Evolutionary conservation across 441 rosid genomes (phyloP).

Genomic region (Brassica balearica): DNA sequence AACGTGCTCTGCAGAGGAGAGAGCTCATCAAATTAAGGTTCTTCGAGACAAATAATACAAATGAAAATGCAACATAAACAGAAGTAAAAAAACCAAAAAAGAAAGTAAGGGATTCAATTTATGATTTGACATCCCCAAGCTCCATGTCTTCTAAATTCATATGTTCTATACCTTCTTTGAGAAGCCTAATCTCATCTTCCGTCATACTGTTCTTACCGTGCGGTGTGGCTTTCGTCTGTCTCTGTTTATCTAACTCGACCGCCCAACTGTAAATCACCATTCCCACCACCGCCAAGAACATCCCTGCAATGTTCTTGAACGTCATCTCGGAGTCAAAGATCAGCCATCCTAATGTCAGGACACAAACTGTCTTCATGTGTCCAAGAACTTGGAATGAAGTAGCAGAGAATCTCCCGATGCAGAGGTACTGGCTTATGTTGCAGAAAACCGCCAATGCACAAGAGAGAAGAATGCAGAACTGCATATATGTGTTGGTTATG

Average conservation of each 20-base stretch:
- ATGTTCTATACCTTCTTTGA: conserved; percentile 76
- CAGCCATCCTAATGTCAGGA: conserved; percentile 85
- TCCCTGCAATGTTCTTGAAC: conserved; percentile 81
- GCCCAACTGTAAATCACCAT: conserved; percentile 95
- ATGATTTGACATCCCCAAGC: conserved; percentile 69
- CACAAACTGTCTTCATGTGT: conserved; percentile 92
- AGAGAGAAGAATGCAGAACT: conserved; percentile 76
- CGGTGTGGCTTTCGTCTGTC: conserved; percentile 49
- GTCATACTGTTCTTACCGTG: conserved; percentile 66
- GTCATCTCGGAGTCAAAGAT: conserved; percentile 79
- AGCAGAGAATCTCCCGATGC: conserved; percentile 94
- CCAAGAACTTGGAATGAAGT: conserved; percentile 90
- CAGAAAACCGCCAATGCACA: conserved; percentile 89
- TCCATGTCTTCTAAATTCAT: conserved; percentile 68
- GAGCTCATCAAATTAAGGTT: conserved; percentile 3
- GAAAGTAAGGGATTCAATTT: conserved; percentile 13
- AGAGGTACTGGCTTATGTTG: conserved; percentile 91
- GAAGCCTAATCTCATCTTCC: conserved; percentile 83
- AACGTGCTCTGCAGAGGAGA: not conserved
- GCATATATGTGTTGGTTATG: conserved; percentile 29
- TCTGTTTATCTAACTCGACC: conserved; percentile 65
- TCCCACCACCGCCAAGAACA: conserved; percentile 75
- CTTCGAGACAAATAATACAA: not conserved
- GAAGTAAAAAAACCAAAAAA: not conserved
- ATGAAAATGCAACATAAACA: not conserved